Conservation (phyloP, 805 yeast genomes). For the Vanderwaltozyma yarrowii region DNA sequence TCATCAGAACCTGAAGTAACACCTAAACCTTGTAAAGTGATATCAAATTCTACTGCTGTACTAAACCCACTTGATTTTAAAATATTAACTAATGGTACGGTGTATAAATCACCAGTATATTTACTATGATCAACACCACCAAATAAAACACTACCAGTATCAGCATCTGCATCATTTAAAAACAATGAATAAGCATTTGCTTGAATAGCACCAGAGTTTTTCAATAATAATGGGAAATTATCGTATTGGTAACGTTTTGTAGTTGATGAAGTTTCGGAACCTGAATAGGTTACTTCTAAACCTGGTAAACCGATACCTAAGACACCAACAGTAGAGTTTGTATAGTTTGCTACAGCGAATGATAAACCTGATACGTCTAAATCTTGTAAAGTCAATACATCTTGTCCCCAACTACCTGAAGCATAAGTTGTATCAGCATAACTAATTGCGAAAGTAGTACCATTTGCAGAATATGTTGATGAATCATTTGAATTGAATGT, state of each 20-base stretch:
- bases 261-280: constrained; percentile 10
- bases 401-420: constrained; percentile 44
- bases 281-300: constrained; percentile 49
- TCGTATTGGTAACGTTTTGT: constrained; percentile 37
- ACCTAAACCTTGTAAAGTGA: constrained; percentile 26
- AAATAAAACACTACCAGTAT: constrained; percentile 49
- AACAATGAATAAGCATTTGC: constrained; percentile 53
- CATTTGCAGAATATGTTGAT: constrained; percentile 18
- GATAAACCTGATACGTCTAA: constrained; percentile 24
- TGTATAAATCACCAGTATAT: constrained; percentile 40
- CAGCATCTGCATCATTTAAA: constrained; percentile 36
- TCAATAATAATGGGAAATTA: constrained; percentile 58
- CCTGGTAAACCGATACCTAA: constrained; percentile 46
- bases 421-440: constrained; percentile 46
- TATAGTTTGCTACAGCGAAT: constrained; percentile 27
- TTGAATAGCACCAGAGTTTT: constrained; percentile 44
- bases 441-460: constrained; percentile 32
- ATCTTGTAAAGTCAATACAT: constrained; percentile 38
- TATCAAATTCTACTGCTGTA: constrained; percentile 15
- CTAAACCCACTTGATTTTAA: constrained; percentile 9
- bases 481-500: constrained; percentile 18
- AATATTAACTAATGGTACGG: constrained; percentile 42
- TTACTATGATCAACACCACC: constrained; percentile 65
- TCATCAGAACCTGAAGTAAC: constrained; percentile 21
- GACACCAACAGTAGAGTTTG: constrained; percentile 34